Evolutionary conservation across 2,329 filamentous ascomycete genomes (phyloP).

Genomic region (Chaetomiaceae sp.): DNA sequence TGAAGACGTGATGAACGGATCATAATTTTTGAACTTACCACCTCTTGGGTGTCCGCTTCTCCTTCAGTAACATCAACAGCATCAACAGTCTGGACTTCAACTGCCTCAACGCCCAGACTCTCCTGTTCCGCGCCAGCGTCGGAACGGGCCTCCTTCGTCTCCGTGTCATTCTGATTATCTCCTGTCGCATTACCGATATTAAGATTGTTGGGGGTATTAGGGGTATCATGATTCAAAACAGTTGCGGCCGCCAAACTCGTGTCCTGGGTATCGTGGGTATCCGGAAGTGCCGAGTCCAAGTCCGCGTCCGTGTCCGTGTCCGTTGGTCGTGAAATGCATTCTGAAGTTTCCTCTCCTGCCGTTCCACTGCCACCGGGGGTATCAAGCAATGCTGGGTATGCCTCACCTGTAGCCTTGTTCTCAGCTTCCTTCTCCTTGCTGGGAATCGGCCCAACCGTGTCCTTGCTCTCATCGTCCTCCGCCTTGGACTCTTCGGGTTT

Average conservation of each 20-base stretch:
- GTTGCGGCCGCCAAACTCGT: constrained; percentile 15
- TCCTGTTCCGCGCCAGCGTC: constrained; percentile 11
- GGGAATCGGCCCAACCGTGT: constrained; percentile 23
- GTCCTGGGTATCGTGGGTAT: constrained; percentile 21
- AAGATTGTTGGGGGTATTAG: constrained; percentile 17
- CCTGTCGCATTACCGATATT: constrained; percentile 17
- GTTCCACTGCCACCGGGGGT: constrained; percentile 25
- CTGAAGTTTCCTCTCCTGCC: constrained; percentile 24
- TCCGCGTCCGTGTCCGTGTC: constrained; percentile 15
- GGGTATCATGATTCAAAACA: constrained; percentile 18
- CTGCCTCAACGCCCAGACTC: background rate
- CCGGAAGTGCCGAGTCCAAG: constrained; percentile 19
- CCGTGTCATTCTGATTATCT: constrained; percentile 11
- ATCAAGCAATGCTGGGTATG: constrained; percentile 28
- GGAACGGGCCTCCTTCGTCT: constrained; percentile 8
- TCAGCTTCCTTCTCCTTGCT: constrained; percentile 21
- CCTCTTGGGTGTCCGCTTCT: background rate
- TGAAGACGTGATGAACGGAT: background rate
- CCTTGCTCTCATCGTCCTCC: constrained; percentile 32
- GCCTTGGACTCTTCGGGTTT: constrained; percentile 9
- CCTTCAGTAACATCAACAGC: background rate
- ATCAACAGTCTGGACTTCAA: background rate
- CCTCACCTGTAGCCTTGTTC: constrained; percentile 30
- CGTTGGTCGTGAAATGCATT: constrained; percentile 26
- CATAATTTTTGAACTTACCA: constrained; percentile 1